Percentiles rank a stretch among this genome's conserved stretches.
These are phyloP conservation scores for Trichoderma polysporum DNA, from an alignment of 2,329 filamentous ascomycete genomes.

Conservation along the genomic window DNA sequence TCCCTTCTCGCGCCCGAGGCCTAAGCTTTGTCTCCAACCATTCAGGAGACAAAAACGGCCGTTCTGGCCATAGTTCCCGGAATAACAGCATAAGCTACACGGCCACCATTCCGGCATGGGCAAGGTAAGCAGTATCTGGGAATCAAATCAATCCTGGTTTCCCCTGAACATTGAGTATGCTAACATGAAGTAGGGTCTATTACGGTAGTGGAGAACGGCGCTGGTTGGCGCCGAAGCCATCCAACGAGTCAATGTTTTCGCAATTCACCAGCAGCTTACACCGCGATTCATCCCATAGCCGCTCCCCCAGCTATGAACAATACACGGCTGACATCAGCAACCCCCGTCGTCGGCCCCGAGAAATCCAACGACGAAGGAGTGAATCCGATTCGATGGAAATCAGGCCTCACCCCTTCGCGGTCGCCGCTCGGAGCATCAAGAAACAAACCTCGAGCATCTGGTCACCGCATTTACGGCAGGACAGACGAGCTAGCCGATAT, in stretches of 20 bases:
- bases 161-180: not conserved
- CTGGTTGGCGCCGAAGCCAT: slow-evolving; percentile 46
- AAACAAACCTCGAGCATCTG: slow-evolving; percentile 63
- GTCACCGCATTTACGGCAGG: slow-evolving; percentile 70
- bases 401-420: slow-evolving; percentile 34
- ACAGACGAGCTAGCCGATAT: slow-evolving; percentile 57
- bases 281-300: slow-evolving; percentile 45
- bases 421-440: slow-evolving; percentile 34
- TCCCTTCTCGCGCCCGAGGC: slow-evolving; percentile 55
- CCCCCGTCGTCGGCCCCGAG: slow-evolving; percentile 45
- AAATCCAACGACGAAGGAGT: slow-evolving; percentile 29
- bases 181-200: slow-evolving; percentile 53
- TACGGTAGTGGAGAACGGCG: slow-evolving; percentile 66
- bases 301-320: slow-evolving; percentile 51
- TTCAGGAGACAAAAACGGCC: slow-evolving; percentile 52
- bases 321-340: slow-evolving; percentile 47
- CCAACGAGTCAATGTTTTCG: slow-evolving; percentile 48
- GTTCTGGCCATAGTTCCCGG: slow-evolving; percentile 52
- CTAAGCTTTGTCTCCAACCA: slow-evolving; percentile 50
- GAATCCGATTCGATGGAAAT: slow-evolving; percentile 44
- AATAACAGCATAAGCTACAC: slow-evolving; percentile 46
- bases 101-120: slow-evolving; percentile 53
- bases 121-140: slow-evolving; percentile 41
- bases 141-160: not conserved
- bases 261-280: slow-evolving; percentile 49